Evolutionary conservation across 495 filamentous ascomycete species (phyloP).

Genomic region (Penicillium parvum): DNA sequence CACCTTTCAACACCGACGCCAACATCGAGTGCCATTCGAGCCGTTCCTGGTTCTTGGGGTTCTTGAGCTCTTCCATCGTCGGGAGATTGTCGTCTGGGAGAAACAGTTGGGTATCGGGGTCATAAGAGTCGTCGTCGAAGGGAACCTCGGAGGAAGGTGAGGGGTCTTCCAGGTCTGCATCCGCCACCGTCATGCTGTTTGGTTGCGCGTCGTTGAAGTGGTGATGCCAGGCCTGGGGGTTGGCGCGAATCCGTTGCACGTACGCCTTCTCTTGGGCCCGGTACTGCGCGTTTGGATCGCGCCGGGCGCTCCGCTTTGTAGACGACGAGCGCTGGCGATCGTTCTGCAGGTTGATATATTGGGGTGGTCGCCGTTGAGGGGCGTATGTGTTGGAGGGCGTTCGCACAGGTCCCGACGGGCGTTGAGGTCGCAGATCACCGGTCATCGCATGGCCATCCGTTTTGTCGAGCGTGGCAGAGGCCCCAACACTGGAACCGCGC

Average conservation of each 20-base stretch:
- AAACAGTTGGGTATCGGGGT: slow-evolving; percentile 90
- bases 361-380: slow-evolving; percentile 68
- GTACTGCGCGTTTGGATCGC: slow-evolving; percentile 76
- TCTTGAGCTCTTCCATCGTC: slow-evolving; percentile 80
- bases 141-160: slow-evolving; percentile 81
- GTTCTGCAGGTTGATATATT: slow-evolving; percentile 49
- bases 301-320: slow-evolving; percentile 44
- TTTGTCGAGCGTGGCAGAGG: slow-evolving; percentile 29
- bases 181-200: slow-evolving; percentile 58
- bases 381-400: slow-evolving; percentile 71
- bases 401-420: slow-evolving; percentile 57
- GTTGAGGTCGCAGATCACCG: slow-evolving; percentile 41
- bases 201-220: slow-evolving; percentile 71
- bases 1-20: slow-evolving; percentile 88
- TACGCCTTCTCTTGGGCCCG: slow-evolving; percentile 78
- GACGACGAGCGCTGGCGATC: slow-evolving; percentile 53
- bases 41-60: slow-evolving; percentile 82
- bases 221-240: slow-evolving; percentile 59
- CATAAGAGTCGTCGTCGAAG: slow-evolving; percentile 78
- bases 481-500: slow-evolving; percentile 40
- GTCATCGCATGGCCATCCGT: slow-evolving; percentile 27
- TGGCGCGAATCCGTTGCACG: slow-evolving; percentile 70
- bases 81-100: slow-evolving; percentile 81
- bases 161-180: slow-evolving; percentile 86
- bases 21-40: slow-evolving; percentile 99